A percentile compares a stretch with the other conserved stretches of the same genome.
Conservation (phyloP, 140 eudicot species). For the Oenanthe javanica region DNA sequence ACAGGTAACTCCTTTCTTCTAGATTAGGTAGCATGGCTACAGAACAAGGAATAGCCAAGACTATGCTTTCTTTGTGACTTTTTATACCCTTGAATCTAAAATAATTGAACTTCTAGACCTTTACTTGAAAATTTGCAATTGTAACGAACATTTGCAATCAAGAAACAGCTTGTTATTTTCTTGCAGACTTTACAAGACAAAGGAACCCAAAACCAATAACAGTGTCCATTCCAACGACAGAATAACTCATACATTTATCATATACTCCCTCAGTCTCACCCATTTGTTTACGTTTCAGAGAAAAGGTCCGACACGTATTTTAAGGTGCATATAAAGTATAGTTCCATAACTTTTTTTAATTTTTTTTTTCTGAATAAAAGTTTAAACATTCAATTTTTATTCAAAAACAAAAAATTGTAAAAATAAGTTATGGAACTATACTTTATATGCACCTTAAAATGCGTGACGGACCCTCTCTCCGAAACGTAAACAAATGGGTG, state of each 20-base stretch:
- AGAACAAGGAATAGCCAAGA: not conserved
- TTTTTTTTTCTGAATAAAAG: no score
- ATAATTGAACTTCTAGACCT: not conserved
- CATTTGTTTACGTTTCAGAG: no score
- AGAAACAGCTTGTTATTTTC: not conserved
- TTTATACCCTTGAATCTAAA: not conserved
- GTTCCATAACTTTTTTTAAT: no score
- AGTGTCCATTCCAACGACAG: not conserved
- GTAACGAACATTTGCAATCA: not conserved
- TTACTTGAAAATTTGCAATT: not conserved
- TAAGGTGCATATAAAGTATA: no score
- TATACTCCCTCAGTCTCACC: no score
- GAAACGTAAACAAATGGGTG: no score
- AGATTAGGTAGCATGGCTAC: not conserved
- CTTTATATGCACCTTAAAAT: no score
- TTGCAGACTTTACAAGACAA: conserved; percentile 2
- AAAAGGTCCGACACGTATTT: no score
- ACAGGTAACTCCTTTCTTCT: not conserved
- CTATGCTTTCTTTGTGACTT: not conserved
- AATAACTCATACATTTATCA: conserved; percentile 4
- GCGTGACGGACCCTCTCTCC: no score
- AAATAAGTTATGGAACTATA: no score
- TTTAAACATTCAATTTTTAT: no score
- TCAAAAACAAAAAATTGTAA: no score
- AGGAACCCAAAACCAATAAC: not conserved